Evolutionary conservation across 2,329 filamentous ascomycete genomes (phyloP), one percentile per base, ranked within the genome.

Genomic region (Colletotrichum eleusines): DNA sequence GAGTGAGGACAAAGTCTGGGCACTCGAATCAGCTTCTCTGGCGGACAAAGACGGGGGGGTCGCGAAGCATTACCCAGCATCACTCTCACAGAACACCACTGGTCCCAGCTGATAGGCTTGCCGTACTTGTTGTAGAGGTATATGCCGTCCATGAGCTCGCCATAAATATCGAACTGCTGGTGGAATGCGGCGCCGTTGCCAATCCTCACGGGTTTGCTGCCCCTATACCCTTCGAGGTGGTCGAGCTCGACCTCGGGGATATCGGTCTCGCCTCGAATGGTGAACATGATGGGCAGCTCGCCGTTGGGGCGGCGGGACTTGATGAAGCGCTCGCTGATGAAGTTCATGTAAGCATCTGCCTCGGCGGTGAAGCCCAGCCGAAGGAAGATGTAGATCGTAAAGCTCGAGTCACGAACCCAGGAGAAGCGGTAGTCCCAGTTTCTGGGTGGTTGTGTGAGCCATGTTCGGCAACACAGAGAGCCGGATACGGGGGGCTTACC

Each of bases 81-180:
- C 69, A 91, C 86, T 23, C 92, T 87, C 33, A 95, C 88, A 3
- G 88, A 85, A 51, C 90, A 85, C 92, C 92, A 95, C 71, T 92
- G 89, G 71, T 94, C 92, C 86, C 92, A 95, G 5, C 89, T 90
- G 26, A 92, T 87, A 0, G 92, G 92, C 76, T 92, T 94, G 16
- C 92, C 91, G 76, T 93, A 92, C 78, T 94, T 94, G 80, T 94
- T 94, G 79, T 92, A 93, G 50, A 94, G 82, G 75, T 94, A 94
- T 57, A 94, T 91, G 28, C 85, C 90, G 76, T 94, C 92, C 87
- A 94, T 91, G 3, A 94, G 84, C 79, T 94, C 92, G 53, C 92
- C 92, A 75, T 94, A 94, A 31, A 94, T 94, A 75, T 94, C 92
- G 73, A 94, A 89, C 77, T 95, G 92, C 59, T 90, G 88, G 76